phyloP scores from a whole-genome alignment of 1,284 basidiomycete genomes.

The Trichosporon coremiiforme region DNA sequence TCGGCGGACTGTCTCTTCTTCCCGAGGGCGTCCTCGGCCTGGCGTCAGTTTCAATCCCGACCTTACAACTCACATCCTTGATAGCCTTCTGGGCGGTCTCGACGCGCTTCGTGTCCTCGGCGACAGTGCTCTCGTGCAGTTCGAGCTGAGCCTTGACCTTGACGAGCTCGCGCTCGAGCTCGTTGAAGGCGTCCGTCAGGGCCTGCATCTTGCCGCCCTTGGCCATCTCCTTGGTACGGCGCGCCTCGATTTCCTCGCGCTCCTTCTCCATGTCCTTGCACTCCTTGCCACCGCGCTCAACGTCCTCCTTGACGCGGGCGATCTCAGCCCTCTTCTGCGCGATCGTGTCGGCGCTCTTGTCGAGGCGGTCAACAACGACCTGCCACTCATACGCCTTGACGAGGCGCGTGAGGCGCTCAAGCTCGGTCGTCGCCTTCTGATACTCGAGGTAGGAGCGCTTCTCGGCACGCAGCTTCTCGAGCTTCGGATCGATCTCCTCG shows the following conservation, averaged over 20 bases:
- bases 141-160: constrained; percentile 86
- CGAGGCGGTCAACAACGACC: constrained; percentile 64
- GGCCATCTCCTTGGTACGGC: constrained; percentile 63
- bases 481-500: constrained; percentile 93
- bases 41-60: constrained; percentile 26
- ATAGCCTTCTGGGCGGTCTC: constrained; percentile 63
- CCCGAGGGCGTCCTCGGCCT: constrained; percentile 65
- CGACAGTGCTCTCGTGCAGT: constrained; percentile 73
- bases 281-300: constrained; percentile 59
- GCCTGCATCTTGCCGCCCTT: constrained; percentile 80
- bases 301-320: constrained; percentile 51
- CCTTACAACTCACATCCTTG: constrained; percentile 61
- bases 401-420: constrained; percentile 85
- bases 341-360: constrained; percentile 54
- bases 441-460: constrained; percentile 88
- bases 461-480: constrained; percentile 86
- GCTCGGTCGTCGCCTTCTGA: constrained; percentile 84
- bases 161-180: constrained; percentile 79
- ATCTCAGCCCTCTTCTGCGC: constrained; percentile 49
- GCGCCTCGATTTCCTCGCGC: constrained; percentile 67
- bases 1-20: constrained; percentile 67
- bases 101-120: constrained; percentile 75
- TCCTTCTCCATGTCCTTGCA: constrained; percentile 62
- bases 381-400: constrained; percentile 90
- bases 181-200: constrained; percentile 75